Evolutionary conservation across 129 eudicot species (phyloP).

Genomic region (Flaveria sonorensis): DNA sequence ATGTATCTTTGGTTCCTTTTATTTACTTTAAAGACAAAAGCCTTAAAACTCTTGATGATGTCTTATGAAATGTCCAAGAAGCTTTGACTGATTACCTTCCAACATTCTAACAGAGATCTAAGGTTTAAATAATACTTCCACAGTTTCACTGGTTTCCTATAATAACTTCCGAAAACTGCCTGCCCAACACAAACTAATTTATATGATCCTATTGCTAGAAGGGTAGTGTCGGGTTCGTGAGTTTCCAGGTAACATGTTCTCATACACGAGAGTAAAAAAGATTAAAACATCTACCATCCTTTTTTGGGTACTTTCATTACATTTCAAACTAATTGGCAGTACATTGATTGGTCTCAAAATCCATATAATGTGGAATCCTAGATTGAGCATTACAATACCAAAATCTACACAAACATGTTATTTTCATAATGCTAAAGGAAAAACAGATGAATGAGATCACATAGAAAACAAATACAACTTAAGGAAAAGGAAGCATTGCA

Average conservation of each 20-base stretch:
- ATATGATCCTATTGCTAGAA: no score
- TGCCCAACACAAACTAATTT: no score
- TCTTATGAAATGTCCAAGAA: slow-evolving; percentile 25
- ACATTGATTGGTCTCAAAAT: slow-evolving; percentile 18
- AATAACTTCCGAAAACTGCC: no score
- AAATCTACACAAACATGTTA: slow-evolving; percentile 29
- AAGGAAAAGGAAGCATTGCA: slow-evolving; percentile 6
- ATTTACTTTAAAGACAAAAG: slow-evolving; percentile 1
- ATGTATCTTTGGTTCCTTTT: slow-evolving; percentile 22
- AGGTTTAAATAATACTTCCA: no score
- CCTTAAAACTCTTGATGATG: background rate
- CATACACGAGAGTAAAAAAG: no score
- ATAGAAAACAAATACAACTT: slow-evolving; percentile 33
- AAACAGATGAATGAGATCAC: slow-evolving; percentile 27
- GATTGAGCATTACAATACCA: slow-evolving; percentile 25
- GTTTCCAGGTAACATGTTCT: no score
- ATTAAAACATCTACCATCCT: slow-evolving; percentile 17
- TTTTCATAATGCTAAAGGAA: slow-evolving; percentile 6
- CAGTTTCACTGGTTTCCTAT: no score
- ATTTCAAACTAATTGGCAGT: slow-evolving; percentile 2
- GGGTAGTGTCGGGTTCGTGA: no score
- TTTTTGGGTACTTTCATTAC: background rate
- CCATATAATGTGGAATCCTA: slow-evolving; percentile 16
- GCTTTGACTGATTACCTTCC: background rate
- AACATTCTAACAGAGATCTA: background rate